Conservation (phyloP, 1,139 yeast genomes). For the Pichia sp. region DNA sequence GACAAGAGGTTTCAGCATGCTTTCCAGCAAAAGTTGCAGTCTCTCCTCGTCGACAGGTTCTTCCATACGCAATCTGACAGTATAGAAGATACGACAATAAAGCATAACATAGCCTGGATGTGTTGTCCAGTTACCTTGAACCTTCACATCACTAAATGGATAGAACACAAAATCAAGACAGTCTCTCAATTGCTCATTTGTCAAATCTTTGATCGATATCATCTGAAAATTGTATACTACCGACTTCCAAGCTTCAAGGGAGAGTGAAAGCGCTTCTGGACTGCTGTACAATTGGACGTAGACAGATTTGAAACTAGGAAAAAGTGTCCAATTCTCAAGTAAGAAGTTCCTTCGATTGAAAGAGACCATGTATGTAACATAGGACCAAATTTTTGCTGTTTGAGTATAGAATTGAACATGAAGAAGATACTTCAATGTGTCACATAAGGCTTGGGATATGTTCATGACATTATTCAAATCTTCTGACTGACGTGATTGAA, state of each 20-base stretch:
- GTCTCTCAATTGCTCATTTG: background rate
- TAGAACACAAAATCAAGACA: constrained; percentile 3
- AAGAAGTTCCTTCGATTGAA: constrained; percentile 3
- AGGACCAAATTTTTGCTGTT: constrained; percentile 12
- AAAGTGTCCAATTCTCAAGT: constrained; percentile 5
- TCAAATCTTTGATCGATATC: background rate
- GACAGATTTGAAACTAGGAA: constrained; percentile 4
- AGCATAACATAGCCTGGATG: constrained; percentile 7
- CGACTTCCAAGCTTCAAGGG: constrained; percentile 13
- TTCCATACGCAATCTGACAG: constrained; percentile 9
- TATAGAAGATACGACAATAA: constrained; percentile 10
- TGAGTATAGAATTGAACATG: constrained; percentile 6
- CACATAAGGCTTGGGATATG: constrained; percentile 9
- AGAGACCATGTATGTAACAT: constrained; percentile 7
- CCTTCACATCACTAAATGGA: constrained; percentile 9
- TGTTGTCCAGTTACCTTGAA: constrained; percentile 4
- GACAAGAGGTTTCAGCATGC: constrained; percentile 6
- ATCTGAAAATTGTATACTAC: constrained; percentile 14
- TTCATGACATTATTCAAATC: constrained; percentile 5
- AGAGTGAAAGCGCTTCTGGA: background rate
- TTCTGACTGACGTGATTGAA: background rate
- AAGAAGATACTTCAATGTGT: constrained; percentile 10
- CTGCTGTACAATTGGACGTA: background rate
- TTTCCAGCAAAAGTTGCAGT: constrained; percentile 1
- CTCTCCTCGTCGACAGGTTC: background rate